These are phyloP conservation scores for Boletus subcaerulescens DNA, from an alignment of 768 basidiomycete species.

Conservation along the genomic window DNA sequence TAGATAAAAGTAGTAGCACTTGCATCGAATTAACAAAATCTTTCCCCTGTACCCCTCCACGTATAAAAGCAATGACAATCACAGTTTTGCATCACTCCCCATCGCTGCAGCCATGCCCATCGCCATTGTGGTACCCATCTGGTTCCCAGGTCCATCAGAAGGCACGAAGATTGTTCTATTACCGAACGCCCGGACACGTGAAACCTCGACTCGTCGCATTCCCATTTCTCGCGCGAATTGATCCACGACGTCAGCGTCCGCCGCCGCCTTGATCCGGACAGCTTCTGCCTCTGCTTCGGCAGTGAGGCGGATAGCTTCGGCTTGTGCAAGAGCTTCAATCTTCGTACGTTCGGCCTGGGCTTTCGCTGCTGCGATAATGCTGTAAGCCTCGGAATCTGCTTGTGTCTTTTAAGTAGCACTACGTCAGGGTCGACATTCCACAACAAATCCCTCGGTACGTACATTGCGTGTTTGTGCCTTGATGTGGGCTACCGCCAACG, in stretches of 20 bases:
- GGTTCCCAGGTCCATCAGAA: constrained; percentile 53
- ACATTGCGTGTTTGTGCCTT: constrained; percentile 62
- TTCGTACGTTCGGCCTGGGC: constrained; percentile 62
- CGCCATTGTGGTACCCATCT: constrained; percentile 61
- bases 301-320: constrained; percentile 71
- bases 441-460: constrained; percentile 6
- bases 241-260: constrained; percentile 60
- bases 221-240: constrained; percentile 77
- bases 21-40: no score
- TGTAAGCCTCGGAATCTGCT: constrained; percentile 76
- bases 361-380: constrained; percentile 68
- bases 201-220: constrained; percentile 61
- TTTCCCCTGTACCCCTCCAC: background rate
- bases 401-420: constrained; percentile 41
- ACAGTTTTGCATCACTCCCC: constrained; percentile 36
- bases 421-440: constrained; percentile 6
- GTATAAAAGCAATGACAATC: background rate
- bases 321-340: constrained; percentile 75
- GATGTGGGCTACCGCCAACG: constrained; percentile 72
- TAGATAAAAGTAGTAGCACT: no score
- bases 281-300: constrained; percentile 76
- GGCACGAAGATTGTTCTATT: constrained; percentile 68
- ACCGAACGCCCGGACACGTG: constrained; percentile 63
- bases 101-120: constrained; percentile 69
- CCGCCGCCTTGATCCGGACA: constrained; percentile 57